A percentile compares a stretch with the other conserved stretches of the same genome.
Evolutionary conservation across 2,329 filamentous ascomycete species (phyloP).

Genomic region (Pseudogymnoascus sp.): DNA sequence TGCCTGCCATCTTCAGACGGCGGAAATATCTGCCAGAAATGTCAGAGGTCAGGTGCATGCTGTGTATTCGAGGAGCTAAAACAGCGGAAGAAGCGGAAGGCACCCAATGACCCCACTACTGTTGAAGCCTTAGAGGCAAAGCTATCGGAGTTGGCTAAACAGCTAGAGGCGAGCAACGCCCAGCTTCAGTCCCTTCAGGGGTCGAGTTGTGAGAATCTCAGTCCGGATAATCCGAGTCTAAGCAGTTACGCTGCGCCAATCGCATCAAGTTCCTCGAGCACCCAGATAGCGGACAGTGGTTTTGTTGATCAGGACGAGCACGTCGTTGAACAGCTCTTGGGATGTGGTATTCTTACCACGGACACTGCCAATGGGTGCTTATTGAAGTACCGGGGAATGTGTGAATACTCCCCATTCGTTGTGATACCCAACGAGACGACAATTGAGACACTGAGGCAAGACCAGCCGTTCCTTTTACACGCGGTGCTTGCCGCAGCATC

Average conservation of each 20-base stretch:
- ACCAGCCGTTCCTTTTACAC: slow-evolving; percentile 18
- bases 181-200: slow-evolving; percentile 1
- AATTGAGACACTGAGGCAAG: slow-evolving; percentile 10
- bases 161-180: not conserved
- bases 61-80: slow-evolving; percentile 3
- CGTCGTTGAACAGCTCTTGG: not conserved
- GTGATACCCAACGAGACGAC: slow-evolving; percentile 11
- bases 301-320: not conserved
- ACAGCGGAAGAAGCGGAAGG: not conserved
- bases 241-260: not conserved
- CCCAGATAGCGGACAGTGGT: not conserved
- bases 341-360: not conserved
- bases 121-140: not conserved
- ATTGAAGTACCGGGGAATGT: slow-evolving; percentile 11
- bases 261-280: not conserved
- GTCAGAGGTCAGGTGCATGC: slow-evolving; percentile 5
- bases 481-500: slow-evolving; percentile 16
- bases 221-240: not conserved
- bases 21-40: not conserved
- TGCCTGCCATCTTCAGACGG: not conserved
- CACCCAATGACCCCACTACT: not conserved
- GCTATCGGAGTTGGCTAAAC: not conserved
- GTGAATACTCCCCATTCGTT: slow-evolving; percentile 19
- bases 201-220: not conserved
- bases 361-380: not conserved